These are phyloP conservation scores for Bathelium albidoporum DNA, from an alignment of 495 filamentous ascomycete species.

Conservation along the genomic window DNA sequence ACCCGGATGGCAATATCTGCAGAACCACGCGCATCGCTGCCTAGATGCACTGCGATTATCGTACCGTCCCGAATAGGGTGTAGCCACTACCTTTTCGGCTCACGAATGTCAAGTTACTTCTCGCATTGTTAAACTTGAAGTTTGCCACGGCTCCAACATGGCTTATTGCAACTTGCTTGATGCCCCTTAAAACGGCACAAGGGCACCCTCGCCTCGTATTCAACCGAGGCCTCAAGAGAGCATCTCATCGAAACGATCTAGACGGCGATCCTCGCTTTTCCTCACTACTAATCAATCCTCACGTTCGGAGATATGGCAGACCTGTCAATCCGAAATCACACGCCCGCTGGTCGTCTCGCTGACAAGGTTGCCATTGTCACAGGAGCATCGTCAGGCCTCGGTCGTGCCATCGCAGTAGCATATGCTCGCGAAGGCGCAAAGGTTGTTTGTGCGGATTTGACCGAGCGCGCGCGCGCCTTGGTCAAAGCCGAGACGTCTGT, in stretches of 20 bases:
- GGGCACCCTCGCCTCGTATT: neutral
- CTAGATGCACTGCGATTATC: neutral
- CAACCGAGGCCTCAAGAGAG: neutral
- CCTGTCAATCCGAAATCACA: neutral
- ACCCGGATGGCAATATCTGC: neutral
- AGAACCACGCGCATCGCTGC: neutral
- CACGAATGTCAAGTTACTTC: neutral
- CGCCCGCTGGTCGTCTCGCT: slow-evolving; percentile 13
- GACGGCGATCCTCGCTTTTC: neutral
- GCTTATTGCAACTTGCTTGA: neutral
- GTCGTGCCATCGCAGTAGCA: slow-evolving; percentile 33
- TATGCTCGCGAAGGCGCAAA: slow-evolving; percentile 16
- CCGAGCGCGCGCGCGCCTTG: slow-evolving; percentile 13
- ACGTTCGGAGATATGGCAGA: neutral
- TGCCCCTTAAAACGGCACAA: neutral
- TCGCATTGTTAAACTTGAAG: neutral
- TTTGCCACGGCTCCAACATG: neutral
- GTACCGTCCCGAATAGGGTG: neutral
- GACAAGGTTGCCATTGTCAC: slow-evolving; percentile 29
- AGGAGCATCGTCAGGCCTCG: slow-evolving; percentile 26
- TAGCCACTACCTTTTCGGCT: neutral
- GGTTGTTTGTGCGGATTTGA: slow-evolving; percentile 41
- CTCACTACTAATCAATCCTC: neutral
- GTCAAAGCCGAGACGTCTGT: slow-evolving; percentile 15
- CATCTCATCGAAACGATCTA: neutral